Evolutionary conservation across 225 moss, liverwort and hornwort species (phyloP).

Genomic region (Polytrichum formosum): DNA sequence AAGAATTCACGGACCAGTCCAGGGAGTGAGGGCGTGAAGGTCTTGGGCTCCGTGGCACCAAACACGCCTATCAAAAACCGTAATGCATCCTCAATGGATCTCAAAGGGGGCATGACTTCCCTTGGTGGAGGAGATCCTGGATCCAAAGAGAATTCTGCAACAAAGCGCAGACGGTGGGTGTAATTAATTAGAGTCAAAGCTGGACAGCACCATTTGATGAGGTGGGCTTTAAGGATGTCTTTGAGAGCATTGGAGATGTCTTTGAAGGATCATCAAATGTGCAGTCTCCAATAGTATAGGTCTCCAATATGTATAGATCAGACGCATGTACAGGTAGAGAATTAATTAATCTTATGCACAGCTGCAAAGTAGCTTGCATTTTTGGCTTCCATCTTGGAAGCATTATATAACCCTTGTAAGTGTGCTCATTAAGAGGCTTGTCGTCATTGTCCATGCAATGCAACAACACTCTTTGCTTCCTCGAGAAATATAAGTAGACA

Average conservation of each 20-base stretch:
- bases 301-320: too few species aligned
- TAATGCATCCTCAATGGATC: constrained; percentile 23
- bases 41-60: constrained; percentile 5
- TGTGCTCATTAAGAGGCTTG: too few species aligned
- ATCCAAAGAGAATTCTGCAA: constrained; percentile 18
- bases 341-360: too few species aligned
- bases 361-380: constrained; percentile 2
- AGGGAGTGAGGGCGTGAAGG: constrained; percentile 7
- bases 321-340: too few species aligned
- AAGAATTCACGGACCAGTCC: constrained; percentile 10
- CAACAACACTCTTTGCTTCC: too few species aligned
- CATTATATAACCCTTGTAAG: background rate
- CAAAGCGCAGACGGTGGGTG: constrained; percentile 37
- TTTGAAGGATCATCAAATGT: too few species aligned
- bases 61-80: constrained; percentile 9
- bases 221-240: too few species aligned
- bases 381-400: constrained; percentile 23
- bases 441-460: too few species aligned
- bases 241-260: too few species aligned
- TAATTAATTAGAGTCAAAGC: constrained; percentile 1
- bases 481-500: too few species aligned
- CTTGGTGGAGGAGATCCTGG: constrained; percentile 4
- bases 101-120: constrained; percentile 6
- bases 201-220: too few species aligned
- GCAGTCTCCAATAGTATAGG: too few species aligned